These are phyloP conservation scores for Cystobasidiaceae sp. DNA, from an alignment of 1,284 basidiomycete species.

Conservation along the genomic window DNA sequence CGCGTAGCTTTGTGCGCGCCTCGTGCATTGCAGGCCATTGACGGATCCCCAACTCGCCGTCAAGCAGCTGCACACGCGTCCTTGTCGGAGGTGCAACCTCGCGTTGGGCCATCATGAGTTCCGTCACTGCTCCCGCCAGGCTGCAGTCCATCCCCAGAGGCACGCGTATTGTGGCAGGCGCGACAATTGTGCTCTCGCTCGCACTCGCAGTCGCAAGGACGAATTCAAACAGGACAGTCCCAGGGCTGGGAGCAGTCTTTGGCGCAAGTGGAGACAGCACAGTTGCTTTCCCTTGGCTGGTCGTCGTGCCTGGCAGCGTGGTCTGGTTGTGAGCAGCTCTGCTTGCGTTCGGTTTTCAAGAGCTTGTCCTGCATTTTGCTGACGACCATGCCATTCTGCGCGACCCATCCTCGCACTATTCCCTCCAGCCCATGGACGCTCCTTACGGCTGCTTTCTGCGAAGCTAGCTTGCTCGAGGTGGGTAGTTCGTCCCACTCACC, in stretches of 20 bases:
- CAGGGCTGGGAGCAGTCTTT: slow-evolving; percentile 25
- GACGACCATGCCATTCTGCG: neutral
- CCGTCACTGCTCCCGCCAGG: slow-evolving; percentile 26
- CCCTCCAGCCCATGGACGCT: slow-evolving; percentile 75
- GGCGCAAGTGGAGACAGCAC: slow-evolving; percentile 44
- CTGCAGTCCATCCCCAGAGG: slow-evolving; percentile 24
- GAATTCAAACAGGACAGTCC: slow-evolving; percentile 23
- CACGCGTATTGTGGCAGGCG: slow-evolving; percentile 20
- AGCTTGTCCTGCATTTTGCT: neutral
- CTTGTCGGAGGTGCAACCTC: no score
- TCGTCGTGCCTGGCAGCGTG: slow-evolving; percentile 75
- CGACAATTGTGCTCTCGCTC: slow-evolving; percentile 3
- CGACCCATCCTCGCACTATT: neutral
- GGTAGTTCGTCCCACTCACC: slow-evolving; percentile 43
- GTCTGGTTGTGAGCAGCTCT: slow-evolving; percentile 54
- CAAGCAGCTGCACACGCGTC: no score
- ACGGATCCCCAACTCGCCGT: no score
- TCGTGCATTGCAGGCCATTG: no score
- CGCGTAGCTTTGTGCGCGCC: no score
- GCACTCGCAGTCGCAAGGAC: slow-evolving; percentile 7
- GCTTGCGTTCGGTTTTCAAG: neutral
- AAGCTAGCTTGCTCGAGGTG: slow-evolving; percentile 77
- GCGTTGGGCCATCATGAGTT: slow-evolving; percentile 15
- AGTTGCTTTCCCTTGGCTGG: slow-evolving; percentile 64
- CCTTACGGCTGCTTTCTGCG: slow-evolving; percentile 77